phyloP scores from a whole-genome alignment of 2,329 filamentous ascomycete genomes.

The Colletotrichum spinosum region DNA sequence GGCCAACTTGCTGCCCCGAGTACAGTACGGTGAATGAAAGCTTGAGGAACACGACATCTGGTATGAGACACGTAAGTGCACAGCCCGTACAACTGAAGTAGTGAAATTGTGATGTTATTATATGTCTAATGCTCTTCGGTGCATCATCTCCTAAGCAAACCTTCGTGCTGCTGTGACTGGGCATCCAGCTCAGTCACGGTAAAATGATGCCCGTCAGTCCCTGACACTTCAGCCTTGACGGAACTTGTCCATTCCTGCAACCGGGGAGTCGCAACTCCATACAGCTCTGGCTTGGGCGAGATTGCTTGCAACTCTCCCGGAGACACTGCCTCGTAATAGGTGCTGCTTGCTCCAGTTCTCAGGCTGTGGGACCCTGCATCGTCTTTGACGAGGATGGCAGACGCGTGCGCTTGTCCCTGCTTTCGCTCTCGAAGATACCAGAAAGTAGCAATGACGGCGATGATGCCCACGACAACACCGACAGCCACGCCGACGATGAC shows the following conservation, averaged over 20 bases:
- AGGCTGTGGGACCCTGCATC: not conserved
- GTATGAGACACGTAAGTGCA: too few species aligned
- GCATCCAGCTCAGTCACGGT: conserved; percentile 18
- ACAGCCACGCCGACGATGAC: conserved; percentile 18
- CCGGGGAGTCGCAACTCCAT: not conserved
- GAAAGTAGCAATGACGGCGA: conserved; percentile 1
- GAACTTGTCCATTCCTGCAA: conserved; percentile 5
- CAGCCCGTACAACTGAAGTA: too few species aligned
- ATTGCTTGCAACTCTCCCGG: conserved; percentile 4
- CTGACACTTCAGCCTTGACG: conserved; percentile 1
- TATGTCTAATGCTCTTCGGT: not conserved
- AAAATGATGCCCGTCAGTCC: conserved; percentile 3
- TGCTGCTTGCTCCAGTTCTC: not conserved
- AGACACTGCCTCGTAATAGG: conserved; percentile 3
- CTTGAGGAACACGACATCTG: too few species aligned
- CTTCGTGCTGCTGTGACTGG: not conserved
- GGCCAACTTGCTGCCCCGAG: too few species aligned
- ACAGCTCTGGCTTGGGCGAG: not conserved
- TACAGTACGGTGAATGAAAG: too few species aligned
- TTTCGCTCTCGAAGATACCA: conserved; percentile 7
- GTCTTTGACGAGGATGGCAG: not conserved
- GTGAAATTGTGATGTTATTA: too few species aligned
- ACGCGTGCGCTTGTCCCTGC: not conserved
- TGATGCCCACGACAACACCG: not conserved
- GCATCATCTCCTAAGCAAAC: not conserved